These are phyloP conservation scores for Cordyceps farinosa DNA, from an alignment of 2,329 filamentous ascomycete species.

Conservation along the genomic window DNA sequence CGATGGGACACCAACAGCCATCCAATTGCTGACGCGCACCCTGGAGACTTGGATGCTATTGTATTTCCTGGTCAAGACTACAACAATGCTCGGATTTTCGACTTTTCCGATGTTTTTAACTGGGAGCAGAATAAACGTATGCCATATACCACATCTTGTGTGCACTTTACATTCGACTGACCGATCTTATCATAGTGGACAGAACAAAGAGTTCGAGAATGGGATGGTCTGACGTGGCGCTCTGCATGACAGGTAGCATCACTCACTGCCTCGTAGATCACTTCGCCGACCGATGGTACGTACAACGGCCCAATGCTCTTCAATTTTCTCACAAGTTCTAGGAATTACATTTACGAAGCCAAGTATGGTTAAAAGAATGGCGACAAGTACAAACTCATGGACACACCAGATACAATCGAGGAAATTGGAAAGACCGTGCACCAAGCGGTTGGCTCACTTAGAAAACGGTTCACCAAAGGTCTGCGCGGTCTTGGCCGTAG, in stretches of 20 bases:
- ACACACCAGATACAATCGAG: neutral
- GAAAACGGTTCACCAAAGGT: slow-evolving; percentile 40
- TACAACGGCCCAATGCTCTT: slow-evolving; percentile 12
- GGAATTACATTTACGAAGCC: slow-evolving; percentile 80
- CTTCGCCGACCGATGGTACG: slow-evolving; percentile 76
- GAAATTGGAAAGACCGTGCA: slow-evolving; percentile 6
- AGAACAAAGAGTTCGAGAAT: slow-evolving; percentile 76
- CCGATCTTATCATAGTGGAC: slow-evolving; percentile 50
- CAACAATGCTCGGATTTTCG: slow-evolving; percentile 82
- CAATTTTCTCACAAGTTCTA: slow-evolving; percentile 23
- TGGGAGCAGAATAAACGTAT: slow-evolving; percentile 78
- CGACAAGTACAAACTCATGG: slow-evolving; percentile 22
- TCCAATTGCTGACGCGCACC: slow-evolving; percentile 79
- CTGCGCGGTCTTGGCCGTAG: slow-evolving; percentile 38
- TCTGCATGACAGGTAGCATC: slow-evolving; percentile 71
- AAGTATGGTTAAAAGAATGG: slow-evolving; percentile 60
- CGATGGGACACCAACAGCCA: slow-evolving; percentile 87
- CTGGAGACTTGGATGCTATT: slow-evolving; percentile 68
- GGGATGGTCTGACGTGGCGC: slow-evolving; percentile 86
- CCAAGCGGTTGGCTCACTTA: slow-evolving; percentile 41
- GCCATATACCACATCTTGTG: slow-evolving; percentile 18
- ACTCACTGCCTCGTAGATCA: slow-evolving; percentile 72
- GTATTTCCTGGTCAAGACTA: slow-evolving; percentile 89
- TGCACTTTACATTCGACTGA: neutral
- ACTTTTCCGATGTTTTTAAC: slow-evolving; percentile 72